A percentile compares a stretch with the other conserved stretches of the same genome.
These are phyloP conservation scores for Leccinum longicurvipes DNA, from an alignment of 768 basidiomycete genomes.

Conservation along the genomic window DNA sequence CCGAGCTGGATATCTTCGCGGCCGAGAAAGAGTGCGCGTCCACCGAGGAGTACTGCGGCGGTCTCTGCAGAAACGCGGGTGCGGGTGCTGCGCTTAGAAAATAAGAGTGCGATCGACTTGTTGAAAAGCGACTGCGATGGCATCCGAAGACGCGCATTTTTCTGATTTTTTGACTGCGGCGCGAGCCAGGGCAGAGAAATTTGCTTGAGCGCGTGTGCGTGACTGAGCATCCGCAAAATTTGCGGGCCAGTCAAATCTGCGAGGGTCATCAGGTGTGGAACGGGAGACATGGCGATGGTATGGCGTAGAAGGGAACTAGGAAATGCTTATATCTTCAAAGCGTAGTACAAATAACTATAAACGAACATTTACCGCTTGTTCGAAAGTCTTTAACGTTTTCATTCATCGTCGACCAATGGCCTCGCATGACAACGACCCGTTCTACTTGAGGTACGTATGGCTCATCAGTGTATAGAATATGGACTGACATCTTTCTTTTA, in stretches of 20 bases:
- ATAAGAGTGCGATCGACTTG: conserved; percentile 86
- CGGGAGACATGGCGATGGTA: conserved; percentile 21
- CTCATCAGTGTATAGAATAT: not conserved
- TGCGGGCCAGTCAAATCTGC: conserved; percentile 82
- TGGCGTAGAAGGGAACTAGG: not conserved
- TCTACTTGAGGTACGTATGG: conserved; percentile 65
- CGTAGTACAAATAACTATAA: not conserved
- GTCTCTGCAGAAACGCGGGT: conserved; percentile 91
- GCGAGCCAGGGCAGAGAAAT: conserved; percentile 63
- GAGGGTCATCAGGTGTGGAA: conserved; percentile 81
- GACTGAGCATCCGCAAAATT: conserved; percentile 60
- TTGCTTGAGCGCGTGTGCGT: conserved; percentile 64
- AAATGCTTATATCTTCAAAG: not conserved
- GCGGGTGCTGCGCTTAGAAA: conserved; percentile 90
- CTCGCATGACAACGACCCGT: conserved; percentile 63
- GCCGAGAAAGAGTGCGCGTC: conserved; percentile 87
- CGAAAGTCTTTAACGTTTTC: too few species aligned
- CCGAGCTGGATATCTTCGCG: conserved; percentile 83
- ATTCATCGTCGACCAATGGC: conserved; percentile 23
- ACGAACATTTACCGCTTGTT: too few species aligned
- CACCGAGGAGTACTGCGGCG: conserved; percentile 73
- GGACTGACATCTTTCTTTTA: conserved; percentile 23
- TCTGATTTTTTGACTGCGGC: conserved; percentile 40
- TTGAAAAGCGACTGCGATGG: conserved; percentile 74
- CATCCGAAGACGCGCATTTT: conserved; percentile 43